Base-by-base conservation (phyloP, 148 eudicot species). In the Chenopodium quinoa region DNA sequence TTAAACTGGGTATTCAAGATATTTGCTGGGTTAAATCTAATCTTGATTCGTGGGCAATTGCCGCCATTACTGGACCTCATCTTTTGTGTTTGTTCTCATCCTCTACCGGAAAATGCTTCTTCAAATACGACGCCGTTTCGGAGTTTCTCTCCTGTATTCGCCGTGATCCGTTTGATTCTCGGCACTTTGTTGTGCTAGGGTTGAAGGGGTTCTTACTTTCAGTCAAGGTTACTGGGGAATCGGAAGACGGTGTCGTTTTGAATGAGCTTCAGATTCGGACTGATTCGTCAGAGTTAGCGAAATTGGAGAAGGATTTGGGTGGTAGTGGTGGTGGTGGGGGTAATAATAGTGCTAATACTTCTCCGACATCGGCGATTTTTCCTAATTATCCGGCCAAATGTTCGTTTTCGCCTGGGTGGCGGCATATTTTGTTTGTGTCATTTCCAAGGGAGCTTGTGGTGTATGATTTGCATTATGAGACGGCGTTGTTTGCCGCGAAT, bases 371-470 rank as follows among this genome's bases (percentile, higher is more conserved):
- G 69, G 94, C 92, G 27, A 83, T 79, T 20, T 94, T 91, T 73
- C 98, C 97, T 54, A 92, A 85, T 44, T 91, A 97, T 70, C 62
- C 79, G 44, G 97, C 84, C 31, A 90, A 86, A 70, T 81, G 93
- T 29, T 89, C 98, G 40, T 97, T 91, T 75, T 97, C 99, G 48
- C 89, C 88, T 1, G 91, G 87, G 44, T 97, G 98, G 99, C 90
- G 87, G 87, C 91, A 97, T 73, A 84, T 97, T 27, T 66, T 94
- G 79, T 91, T 89, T 27, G 91, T 89, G 25, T 88, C 88, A 13
- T 97, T 97, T 54, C 99, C 99, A 8, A 93, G 97, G 86, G 99
- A 97, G 85, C 37, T 97, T 84, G 93, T 97, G 47, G 95, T 92
- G 85, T 97, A 87, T 84, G 99, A 97, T 88, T 82, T 97, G 87